Base-by-base conservation (phyloP, 1,284 basidiomycete species). In the Amylostereum chailletii region DNA sequence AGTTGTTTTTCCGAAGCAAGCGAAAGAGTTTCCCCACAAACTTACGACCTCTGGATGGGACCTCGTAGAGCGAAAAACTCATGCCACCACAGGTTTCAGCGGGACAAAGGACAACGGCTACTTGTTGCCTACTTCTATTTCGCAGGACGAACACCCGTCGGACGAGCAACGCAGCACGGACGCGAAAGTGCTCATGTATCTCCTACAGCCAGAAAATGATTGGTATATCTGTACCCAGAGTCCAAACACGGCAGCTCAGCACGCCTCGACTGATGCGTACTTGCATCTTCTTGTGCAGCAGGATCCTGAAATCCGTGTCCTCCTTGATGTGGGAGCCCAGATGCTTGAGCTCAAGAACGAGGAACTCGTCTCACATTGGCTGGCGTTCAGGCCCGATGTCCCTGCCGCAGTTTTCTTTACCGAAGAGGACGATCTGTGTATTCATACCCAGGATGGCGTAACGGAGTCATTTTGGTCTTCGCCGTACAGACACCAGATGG, bases 241-340 rank as follows among this genome's bases (percentile, higher is more conserved):
- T 19, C 19, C 19, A 19, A 79, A 76, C 49, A 41, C 45, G n/a
- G 74, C 75, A 27, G 45, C 62, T n/a, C 65, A 63, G 27, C 59
- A 55, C 0, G 51, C 60, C 3, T 30, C 19, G 27, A 30, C 27
- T 4, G 64, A 62, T 1, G 55, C 8, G 31, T 65, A 76, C 50
- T 48, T 80, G 1, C 9, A 63, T 0, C 50, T 62, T 5, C 11
- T 78, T 1, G 60, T 64, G 1, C 4, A 46, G 0, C 65, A 74
- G 50, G 37, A 51, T 0, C 70, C 68, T 0, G 56, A 65, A 10
- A 65, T 76, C 26, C 65, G 62, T 6, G 74, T 79, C 1, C 54
- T 79, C n/a, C 59, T 81, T 11, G 77, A 79, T 38, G 73, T 79
- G 8, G 77, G 78, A 1, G 77, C 78, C 0, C 79, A 80, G 52